A percentile compares a stretch with the other conserved stretches of the same genome.
These are phyloP conservation scores for Sordaria brevicollis DNA, from an alignment of 495 filamentous ascomycete genomes.

Conservation along the genomic window DNA sequence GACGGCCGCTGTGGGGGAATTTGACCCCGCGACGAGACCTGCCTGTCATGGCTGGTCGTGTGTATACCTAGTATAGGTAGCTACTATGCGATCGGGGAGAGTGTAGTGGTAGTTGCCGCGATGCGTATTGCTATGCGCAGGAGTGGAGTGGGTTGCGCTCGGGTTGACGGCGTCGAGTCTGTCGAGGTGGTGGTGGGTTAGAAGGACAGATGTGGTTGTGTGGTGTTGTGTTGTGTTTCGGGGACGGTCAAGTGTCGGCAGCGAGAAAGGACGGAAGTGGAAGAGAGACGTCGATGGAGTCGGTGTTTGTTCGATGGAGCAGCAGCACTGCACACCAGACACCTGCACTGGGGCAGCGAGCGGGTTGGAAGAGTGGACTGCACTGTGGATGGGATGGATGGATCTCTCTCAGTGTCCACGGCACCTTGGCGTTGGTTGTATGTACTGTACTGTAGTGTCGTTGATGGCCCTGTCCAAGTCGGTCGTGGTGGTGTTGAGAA, in stretches of 20 bases:
- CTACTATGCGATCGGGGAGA: background rate
- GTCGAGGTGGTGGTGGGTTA: background rate
- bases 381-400: too few relatives aligned
- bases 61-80: too few relatives aligned
- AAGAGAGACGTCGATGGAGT: background rate
- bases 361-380: too few relatives aligned
- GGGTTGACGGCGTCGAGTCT: background rate
- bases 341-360: too few relatives aligned
- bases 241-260: background rate
- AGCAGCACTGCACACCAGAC: background rate
- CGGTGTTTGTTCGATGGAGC: too few relatives aligned
- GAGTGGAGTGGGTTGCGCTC: background rate
- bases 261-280: background rate
- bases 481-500: too few relatives aligned
- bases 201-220: background rate
- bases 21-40: constrained; percentile 61
- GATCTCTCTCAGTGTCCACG: too few relatives aligned
- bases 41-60: constrained; percentile 16
- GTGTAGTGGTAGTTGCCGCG: background rate
- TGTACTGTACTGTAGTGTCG: too few relatives aligned
- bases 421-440: too few relatives aligned
- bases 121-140: background rate
- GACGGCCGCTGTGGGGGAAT: constrained; percentile 63
- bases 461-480: too few relatives aligned
- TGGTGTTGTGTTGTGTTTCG: too few relatives aligned